Evolutionary conservation across 176 grass and related monocot species (phyloP).

Genomic region (Themeda triandra): DNA sequence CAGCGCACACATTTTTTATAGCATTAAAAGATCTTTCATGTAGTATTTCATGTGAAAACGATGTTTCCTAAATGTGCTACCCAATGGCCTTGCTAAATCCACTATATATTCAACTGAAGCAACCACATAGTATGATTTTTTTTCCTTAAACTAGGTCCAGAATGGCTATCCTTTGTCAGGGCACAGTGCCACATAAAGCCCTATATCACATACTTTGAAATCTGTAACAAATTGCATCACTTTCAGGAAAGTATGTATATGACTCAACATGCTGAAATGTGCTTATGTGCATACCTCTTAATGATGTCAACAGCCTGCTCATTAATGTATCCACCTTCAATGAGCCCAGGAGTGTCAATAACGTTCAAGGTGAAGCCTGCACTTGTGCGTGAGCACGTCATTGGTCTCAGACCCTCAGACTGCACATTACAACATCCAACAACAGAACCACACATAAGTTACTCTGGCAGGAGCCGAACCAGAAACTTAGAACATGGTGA

Average conservation of each 20-base stretch:
- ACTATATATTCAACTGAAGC: neutral
- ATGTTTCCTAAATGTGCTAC: neutral
- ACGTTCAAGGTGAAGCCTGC: constrained; percentile 95
- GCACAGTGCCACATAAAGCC: neutral
- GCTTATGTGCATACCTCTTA: constrained; percentile 54
- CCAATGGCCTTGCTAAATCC: neutral
- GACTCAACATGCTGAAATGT: neutral
- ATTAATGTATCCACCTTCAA: constrained; percentile 97
- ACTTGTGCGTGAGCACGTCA: constrained; percentile 65
- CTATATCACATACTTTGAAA: neutral
- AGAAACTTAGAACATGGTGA: neutral
- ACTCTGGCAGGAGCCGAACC: neutral
- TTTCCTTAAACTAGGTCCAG: neutral
- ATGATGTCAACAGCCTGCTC: constrained; percentile 94
- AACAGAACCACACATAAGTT: neutral
- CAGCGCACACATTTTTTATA: neutral
- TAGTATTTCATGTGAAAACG: neutral
- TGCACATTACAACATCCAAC: constrained; percentile 26
- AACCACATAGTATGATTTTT: constrained; percentile 10
- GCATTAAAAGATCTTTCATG: neutral
- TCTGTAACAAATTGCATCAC: neutral
- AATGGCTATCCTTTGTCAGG: neutral
- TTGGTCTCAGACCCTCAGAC: constrained; percentile 90
- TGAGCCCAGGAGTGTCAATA: constrained; percentile 90
- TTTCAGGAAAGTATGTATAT: neutral